Conservation (phyloP, 805 yeast genomes). For the Ogataea glucozyma region DNA sequence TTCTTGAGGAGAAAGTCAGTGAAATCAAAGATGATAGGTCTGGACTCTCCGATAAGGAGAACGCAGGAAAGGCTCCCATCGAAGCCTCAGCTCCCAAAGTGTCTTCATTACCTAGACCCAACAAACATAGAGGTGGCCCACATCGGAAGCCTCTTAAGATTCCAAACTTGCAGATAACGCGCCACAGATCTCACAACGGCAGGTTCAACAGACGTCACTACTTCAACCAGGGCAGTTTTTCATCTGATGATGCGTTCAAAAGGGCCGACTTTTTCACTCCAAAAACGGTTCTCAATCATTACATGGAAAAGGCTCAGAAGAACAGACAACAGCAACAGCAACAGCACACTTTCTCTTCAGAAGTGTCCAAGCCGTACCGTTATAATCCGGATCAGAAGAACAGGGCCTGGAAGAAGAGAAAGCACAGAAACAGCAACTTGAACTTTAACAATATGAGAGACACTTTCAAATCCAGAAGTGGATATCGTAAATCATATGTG, state of each 20-base stretch:
- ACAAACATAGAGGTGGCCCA: conserved; percentile 19
- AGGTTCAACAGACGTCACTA: conserved; percentile 19
- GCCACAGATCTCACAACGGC: conserved; percentile 25
- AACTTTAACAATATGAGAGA: conserved; percentile 26
- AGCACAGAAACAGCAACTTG: conserved; percentile 24
- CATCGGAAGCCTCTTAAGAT: conserved; percentile 34
- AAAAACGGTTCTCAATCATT: conserved; percentile 67
- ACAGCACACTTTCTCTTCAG: conserved; percentile 6
- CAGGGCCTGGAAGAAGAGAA: conserved; percentile 33
- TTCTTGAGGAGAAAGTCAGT: conserved; percentile 26
- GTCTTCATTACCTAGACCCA: conserved; percentile 12
- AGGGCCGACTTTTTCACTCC: conserved; percentile 80
- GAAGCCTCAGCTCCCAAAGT: conserved; percentile 6
- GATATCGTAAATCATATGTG: conserved; percentile 11
- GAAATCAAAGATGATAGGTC: conserved; percentile 14
- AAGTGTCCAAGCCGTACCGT: conserved; percentile 18
- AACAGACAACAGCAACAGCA: conserved; percentile 32
- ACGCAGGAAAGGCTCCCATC: conserved; percentile 20
- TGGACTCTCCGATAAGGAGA: conserved; percentile 29
- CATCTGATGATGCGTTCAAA: conserved; percentile 36
- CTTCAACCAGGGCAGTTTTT: conserved; percentile 2
- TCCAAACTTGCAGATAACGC: conserved; percentile 25
- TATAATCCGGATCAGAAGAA: conserved; percentile 26
- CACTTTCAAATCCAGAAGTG: conserved; percentile 22
- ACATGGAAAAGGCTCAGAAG: conserved; percentile 63